phyloP scores from a whole-genome alignment of 116 monocot species.

The Iris pallida region DNA sequence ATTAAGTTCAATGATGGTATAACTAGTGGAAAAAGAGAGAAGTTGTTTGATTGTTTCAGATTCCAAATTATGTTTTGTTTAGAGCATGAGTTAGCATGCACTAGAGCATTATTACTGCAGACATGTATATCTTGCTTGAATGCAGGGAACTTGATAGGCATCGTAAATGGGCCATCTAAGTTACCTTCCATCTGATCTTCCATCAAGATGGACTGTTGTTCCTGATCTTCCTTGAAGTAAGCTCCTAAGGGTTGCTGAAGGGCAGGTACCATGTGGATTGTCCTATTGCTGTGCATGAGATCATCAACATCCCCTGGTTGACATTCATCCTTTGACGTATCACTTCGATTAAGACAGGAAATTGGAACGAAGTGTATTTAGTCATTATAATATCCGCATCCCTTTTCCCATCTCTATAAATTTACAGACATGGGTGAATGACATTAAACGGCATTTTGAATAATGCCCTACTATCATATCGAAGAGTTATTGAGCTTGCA shows the following conservation, averaged over 20 bases:
- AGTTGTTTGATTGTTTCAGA: too few relatives aligned
- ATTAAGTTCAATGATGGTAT: too few relatives aligned
- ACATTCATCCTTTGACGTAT: too few relatives aligned
- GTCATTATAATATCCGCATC: too few relatives aligned
- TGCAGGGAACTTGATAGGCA: neutral
- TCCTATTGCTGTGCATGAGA: slow-evolving; percentile 5
- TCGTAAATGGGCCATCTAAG: neutral
- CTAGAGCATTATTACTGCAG: neutral
- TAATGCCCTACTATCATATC: too few relatives aligned
- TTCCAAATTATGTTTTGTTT: too few relatives aligned
- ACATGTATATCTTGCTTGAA: neutral
- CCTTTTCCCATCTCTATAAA: too few relatives aligned
- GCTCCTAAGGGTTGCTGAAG: slow-evolving; percentile 4
- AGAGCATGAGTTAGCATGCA: neutral
- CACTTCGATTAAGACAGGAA: too few relatives aligned
- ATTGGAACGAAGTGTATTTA: too few relatives aligned
- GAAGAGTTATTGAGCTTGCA: neutral
- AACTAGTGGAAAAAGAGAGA: too few relatives aligned
- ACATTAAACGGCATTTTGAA: too few relatives aligned
- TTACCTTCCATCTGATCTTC: slow-evolving; percentile 32
- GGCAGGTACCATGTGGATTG: slow-evolving; percentile 4
- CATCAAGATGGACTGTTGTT: slow-evolving; percentile 5
- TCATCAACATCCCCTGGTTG: neutral
- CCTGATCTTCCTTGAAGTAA: neutral
- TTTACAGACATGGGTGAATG: too few relatives aligned